These are phyloP conservation scores for Kregervanrija delftensis DNA, from an alignment of 805 yeast genomes.

Conservation along the genomic window DNA sequence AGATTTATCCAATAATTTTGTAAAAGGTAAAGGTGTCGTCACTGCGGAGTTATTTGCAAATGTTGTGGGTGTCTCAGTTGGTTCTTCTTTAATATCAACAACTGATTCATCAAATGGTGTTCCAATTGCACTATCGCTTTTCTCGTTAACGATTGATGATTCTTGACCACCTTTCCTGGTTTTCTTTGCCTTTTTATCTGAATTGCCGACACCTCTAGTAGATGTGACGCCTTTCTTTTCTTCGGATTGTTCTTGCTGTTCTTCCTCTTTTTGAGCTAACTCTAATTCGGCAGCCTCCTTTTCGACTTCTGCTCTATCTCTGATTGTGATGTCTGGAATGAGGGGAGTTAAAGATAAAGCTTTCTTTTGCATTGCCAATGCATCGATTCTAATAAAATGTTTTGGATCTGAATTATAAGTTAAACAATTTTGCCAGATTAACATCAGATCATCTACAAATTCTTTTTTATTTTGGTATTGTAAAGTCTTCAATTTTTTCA, in stretches of 20 bases:
- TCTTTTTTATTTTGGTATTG: conserved; percentile 80
- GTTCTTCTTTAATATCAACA: conserved; percentile 1
- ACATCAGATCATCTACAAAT: conserved; percentile 91
- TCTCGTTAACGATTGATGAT: too few relatives aligned
- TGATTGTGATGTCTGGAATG: conserved; percentile 81
- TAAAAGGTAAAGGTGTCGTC: too few relatives aligned
- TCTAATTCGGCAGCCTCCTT: conserved; percentile 43
- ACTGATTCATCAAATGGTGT: conserved; percentile 2
- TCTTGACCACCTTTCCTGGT: conserved; percentile 29
- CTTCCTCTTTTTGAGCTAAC: conserved; percentile 31
- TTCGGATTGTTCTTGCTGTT: conserved; percentile 26
- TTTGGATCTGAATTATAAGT: conserved; percentile 92
- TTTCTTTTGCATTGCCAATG: conserved; percentile 92
- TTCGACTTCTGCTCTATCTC: conserved; percentile 68
- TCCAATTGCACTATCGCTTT: conserved; percentile 4
- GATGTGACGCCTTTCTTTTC: conserved; percentile 20
- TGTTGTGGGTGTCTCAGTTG: background rate
- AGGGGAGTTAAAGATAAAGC: conserved; percentile 68
- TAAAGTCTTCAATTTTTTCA: conserved; percentile 77
- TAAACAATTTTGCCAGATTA: conserved; percentile 93
- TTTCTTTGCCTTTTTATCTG: conserved; percentile 30
- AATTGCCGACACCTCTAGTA: conserved; percentile 27
- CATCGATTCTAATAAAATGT: conserved; percentile 86
- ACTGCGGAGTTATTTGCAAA: background rate
- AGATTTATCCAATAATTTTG: too few relatives aligned